Base-by-base conservation (phyloP, 1,284 basidiomycete species). In the Puccinia sorghi region DNA sequence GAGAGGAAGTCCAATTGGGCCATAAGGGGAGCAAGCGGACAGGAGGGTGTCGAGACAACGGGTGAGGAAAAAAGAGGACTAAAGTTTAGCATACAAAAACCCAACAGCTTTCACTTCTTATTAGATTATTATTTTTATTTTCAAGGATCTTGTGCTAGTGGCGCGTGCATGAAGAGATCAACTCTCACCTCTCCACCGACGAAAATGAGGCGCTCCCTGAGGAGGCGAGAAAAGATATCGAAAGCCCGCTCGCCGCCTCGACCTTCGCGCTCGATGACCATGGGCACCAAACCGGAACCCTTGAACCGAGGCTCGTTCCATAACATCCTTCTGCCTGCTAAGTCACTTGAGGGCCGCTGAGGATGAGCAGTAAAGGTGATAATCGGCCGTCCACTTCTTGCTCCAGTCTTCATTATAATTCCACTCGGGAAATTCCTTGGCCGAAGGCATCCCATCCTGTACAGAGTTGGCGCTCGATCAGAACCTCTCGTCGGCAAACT, bases 121-220 rank as follows among this genome's bases (percentile, higher is more conserved):
- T 61, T 61, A 61, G 27, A 61, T 27, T 17, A n/a, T 20, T 39
- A 17, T 39, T 61, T 32, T 25, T 56, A 2, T 56, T 56, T n/a
- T n/a, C n/a, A n/a, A n/a, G n/a, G n/a, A n/a, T n/a, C n/a, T n/a
- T n/a, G n/a, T n/a, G n/a, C n/a, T 56, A 25, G 7, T 25, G 74
- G 48, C 82, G 46, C 52, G 76, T 13, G 22, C 57, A 25, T 37
- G 70, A 43, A 43, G 52, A 11, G 52, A n/a, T n/a, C n/a, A n/a
- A n/a, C n/a, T n/a, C 70, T 72, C 2, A 94, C 93, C n/a, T 92
- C 90, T 37, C 93, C 94, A 81, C 92, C 91, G 57, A 97, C 87
- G 90, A 96, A 96, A 82, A 97, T 91, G 50, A 97, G 93, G 70
- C 94, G 89, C 84, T 97, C 94, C 81, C 92, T 88, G 72, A 97